Evolutionary conservation across 169 alveolate species (phyloP).

Genomic region (Plasmodium cynomolgi): DNA sequence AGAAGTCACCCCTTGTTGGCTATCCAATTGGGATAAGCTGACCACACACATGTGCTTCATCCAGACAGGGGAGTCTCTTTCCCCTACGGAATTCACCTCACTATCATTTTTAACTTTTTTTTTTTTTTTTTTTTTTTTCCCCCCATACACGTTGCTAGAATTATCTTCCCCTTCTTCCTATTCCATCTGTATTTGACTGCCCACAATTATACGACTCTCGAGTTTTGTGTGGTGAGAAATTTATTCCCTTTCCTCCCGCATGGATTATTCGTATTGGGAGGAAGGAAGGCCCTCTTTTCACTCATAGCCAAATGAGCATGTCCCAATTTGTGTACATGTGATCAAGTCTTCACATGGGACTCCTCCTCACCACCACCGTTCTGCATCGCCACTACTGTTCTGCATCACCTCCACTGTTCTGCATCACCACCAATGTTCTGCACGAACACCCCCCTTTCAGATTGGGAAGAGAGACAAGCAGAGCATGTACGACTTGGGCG

Average conservation of each 20-base stretch:
- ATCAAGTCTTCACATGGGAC: not conserved
- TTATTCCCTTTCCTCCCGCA: not conserved
- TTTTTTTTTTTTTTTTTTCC: not conserved
- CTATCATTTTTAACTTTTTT: not conserved
- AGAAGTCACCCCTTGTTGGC: not conserved
- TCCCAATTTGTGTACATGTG: not conserved
- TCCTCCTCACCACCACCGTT: not conserved
- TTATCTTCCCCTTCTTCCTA: conserved; percentile 51
- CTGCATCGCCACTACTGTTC: not conserved
- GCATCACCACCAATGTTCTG: not conserved
- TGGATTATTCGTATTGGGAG: not conserved
- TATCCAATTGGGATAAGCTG: not conserved
- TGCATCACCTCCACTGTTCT: not conserved
- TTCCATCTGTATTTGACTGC: conserved; percentile 41
- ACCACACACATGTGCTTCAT: not conserved
- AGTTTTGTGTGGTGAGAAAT: conserved; percentile 46
- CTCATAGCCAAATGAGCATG: not conserved
- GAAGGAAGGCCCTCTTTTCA: not conserved
- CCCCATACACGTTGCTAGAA: not conserved
- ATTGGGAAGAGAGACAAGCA: conserved; percentile 22
- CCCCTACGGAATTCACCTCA: not conserved
- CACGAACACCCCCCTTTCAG: conserved; percentile 5
- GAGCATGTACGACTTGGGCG: conserved; percentile 63
- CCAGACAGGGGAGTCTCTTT: not conserved
- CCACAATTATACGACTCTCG: conserved; percentile 48